A percentile compares a stretch with the other conserved stretches of the same genome.
Evolutionary conservation across 2,329 filamentous ascomycete genomes (phyloP).

Genomic region (Aspergillus quadricinctus): DNA sequence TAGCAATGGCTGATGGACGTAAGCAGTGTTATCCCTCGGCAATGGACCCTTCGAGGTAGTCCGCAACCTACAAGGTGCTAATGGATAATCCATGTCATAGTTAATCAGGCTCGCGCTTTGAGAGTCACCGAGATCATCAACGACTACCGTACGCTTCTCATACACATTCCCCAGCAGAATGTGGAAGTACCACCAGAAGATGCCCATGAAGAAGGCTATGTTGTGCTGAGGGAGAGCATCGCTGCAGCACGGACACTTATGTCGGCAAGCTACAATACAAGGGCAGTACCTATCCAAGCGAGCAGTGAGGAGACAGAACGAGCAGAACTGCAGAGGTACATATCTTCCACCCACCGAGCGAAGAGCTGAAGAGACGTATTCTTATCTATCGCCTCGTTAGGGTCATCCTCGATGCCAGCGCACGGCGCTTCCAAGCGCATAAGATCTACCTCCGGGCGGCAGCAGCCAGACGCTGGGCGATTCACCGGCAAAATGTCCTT

Average conservation of each 20-base stretch:
- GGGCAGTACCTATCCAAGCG: conserved; percentile 36
- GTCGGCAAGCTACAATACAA: conserved; percentile 48
- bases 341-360: neutral
- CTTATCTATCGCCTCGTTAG: conserved; percentile 30
- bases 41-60: neutral
- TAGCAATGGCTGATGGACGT: conserved; percentile 55
- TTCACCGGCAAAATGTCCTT: conserved; percentile 48
- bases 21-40: conserved; percentile 24
- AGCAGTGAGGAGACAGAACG: conserved; percentile 53
- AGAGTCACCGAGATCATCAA: conserved; percentile 61
- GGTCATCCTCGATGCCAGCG: conserved; percentile 57
- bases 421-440: conserved; percentile 59
- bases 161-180: conserved; percentile 54
- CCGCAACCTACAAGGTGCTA: conserved; percentile 5
- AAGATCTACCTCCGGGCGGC: conserved; percentile 57
- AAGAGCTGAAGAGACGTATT: neutral
- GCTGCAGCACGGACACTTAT: conserved; percentile 53
- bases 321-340: conserved; percentile 52
- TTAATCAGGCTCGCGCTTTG: conserved; percentile 61
- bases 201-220: conserved; percentile 56
- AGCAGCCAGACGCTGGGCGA: conserved; percentile 57
- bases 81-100: conserved; percentile 34
- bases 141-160: conserved; percentile 59
- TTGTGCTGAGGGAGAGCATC: conserved; percentile 53
- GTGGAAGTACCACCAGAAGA: conserved; percentile 51